Conservation (phyloP, 441 rosid species). For the Euphorbia celastroides region DNA sequence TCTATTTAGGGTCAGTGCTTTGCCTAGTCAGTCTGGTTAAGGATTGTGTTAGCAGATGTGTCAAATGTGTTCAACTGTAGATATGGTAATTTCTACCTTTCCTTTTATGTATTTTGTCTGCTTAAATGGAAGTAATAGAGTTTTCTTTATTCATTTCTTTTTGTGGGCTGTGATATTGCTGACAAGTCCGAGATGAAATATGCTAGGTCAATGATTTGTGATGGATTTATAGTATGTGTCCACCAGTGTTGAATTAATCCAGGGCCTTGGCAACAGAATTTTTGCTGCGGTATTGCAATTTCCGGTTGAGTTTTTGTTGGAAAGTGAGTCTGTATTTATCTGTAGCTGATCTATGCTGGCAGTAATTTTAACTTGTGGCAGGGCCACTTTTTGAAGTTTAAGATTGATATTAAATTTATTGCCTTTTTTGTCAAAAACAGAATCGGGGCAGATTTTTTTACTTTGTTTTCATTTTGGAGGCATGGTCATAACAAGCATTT, state of each 20-base stretch:
- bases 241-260: not conserved
- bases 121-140: not conserved
- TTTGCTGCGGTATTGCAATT: not conserved
- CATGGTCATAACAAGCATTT: not conserved
- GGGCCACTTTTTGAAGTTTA: not conserved
- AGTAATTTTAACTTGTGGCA: conserved; percentile 1
- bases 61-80: not conserved
- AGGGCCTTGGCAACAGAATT: not conserved
- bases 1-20: not conserved
- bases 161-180: not conserved
- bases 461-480: not conserved
- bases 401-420: not conserved
- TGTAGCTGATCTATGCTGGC: not conserved
- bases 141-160: not conserved
- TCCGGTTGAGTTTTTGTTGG: no score
- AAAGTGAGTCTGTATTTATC: conserved; percentile 2
- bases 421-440: conserved; percentile 1
- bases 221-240: not conserved
- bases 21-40: not conserved
- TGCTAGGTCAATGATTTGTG: not conserved
- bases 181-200: not conserved
- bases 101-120: not conserved
- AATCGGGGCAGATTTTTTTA: conserved; percentile 1
- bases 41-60: not conserved
- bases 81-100: not conserved